Evolutionary conservation across 768 basidiomycete genomes (phyloP), one percentile per base, ranked within the genome.

Genomic region (Kwoniella shandongensis): DNA sequence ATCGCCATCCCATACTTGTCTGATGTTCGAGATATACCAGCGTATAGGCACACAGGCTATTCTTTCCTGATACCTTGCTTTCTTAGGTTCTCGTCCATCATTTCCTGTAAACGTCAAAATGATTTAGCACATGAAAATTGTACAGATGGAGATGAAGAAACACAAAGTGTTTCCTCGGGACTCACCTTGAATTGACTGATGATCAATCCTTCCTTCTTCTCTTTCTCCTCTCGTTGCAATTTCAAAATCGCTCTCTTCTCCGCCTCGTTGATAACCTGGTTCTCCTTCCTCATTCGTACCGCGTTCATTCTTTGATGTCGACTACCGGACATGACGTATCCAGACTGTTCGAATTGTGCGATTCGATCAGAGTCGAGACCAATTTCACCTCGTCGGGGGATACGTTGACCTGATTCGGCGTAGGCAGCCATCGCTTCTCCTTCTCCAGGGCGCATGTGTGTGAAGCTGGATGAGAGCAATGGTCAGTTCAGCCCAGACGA

Each of bases 311-410:
- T 83, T 63, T 88, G 83, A 77, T 99, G 92, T 61, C 94, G 80
- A 69, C 85, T 88, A 42, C 94, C 96, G 66, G 88, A 91, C 96
- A 98, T 99, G 44, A 99, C 96, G 76, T 96, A 99, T 17, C 96
- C 96, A 7, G 88, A 88, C 22, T 81, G 70, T 79, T 99, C 96
- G 78, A 83, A 97, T 72, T 83, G 75, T 5, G 87, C 91, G 64
- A 99, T 99, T 75, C 90, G 84, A 27, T 86, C 85, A 12, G 90
- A 85, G 10, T 87, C 86, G 63, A 99, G 79, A 54, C 96, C 96
- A 66, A 99, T 98, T 79, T 99, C 96, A 78, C 96, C 96, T 81
- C 96, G 89, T 62, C 96, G 90, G 0, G 96, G 96, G 69, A 98
- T 99, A 74, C 96, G 93, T 61, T 86, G 84, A 2, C 96, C 94